Conservation (phyloP, 2,329 filamentous ascomycete genomes). For the Fusarium sulawesiense region DNA sequence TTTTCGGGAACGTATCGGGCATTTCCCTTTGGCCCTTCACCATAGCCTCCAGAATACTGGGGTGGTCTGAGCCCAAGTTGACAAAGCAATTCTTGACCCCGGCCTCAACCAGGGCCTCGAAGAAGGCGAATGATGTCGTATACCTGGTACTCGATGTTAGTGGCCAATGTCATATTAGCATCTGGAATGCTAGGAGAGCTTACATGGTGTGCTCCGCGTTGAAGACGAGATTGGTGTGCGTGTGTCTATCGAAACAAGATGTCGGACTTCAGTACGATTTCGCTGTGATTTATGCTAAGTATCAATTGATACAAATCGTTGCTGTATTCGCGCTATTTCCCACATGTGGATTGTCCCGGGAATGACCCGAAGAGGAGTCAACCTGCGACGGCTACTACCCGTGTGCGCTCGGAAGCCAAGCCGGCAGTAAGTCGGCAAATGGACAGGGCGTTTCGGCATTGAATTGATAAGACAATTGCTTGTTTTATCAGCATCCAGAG, state of each 20-base stretch:
- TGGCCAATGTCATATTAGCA: accelerated
- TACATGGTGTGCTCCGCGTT: background rate
- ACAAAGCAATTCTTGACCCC: slow-evolving; percentile 64
- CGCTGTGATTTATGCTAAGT: background rate
- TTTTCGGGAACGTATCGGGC: slow-evolving; percentile 2
- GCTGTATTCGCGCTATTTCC: background rate
- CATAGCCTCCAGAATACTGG: slow-evolving; percentile 47
- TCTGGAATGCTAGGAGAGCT: accelerated
- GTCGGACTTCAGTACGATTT: accelerated
- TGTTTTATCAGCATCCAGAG: background rate
- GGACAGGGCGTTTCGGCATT: accelerated
- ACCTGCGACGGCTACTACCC: background rate
- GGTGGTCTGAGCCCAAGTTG: slow-evolving; percentile 64
- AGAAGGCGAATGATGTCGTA: slow-evolving; percentile 23
- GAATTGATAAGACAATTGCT: background rate
- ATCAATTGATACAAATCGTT: background rate
- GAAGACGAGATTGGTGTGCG: background rate
- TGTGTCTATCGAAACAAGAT: background rate
- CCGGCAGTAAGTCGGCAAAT: slow-evolving; percentile 11
- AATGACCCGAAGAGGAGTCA: slow-evolving; percentile 1
- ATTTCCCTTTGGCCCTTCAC: slow-evolving; percentile 41
- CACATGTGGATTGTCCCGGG: background rate
- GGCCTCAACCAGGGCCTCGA: slow-evolving; percentile 43
- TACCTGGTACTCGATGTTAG: background rate
- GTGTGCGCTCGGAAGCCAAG: background rate